phyloP scores from a whole-genome alignment of 225 moss, liverwort and hornwort species.

The Straminergon stramineum region DNA sequence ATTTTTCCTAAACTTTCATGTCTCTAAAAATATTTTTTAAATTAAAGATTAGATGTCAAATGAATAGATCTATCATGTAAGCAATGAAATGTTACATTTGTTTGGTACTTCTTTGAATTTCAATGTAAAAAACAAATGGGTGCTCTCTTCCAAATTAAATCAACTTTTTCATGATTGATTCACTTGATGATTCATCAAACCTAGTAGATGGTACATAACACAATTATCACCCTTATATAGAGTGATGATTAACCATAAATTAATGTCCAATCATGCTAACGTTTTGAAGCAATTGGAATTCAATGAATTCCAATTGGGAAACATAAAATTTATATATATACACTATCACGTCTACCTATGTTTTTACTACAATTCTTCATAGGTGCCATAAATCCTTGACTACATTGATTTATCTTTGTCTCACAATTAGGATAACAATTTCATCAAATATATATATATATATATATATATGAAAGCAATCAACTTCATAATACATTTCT shows the following conservation, averaged over 20 bases:
- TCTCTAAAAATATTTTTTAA: neutral
- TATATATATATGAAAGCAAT: too few species aligned
- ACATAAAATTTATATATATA: neutral
- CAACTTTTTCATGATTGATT: neutral
- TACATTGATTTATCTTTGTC: neutral
- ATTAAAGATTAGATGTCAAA: neutral
- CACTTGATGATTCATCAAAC: neutral
- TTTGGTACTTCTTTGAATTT: neutral
- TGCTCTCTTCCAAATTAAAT: neutral
- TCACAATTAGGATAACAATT: neutral
- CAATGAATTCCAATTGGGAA: neutral
- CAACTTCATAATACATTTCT: neutral
- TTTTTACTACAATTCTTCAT: neutral
- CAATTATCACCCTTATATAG: neutral
- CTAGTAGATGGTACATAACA: neutral
- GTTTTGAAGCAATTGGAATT: neutral
- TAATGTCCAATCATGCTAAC: neutral
- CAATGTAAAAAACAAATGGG: neutral
- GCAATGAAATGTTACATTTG: neutral
- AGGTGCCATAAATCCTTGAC: neutral
- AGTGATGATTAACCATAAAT: neutral
- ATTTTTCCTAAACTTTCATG: neutral
- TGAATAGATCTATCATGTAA: neutral
- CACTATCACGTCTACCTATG: rapidly evolving
- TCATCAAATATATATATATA: neutral